phyloP scores from a whole-genome alignment of 805 yeast genomes.

The Debaryomyces castellii region DNA sequence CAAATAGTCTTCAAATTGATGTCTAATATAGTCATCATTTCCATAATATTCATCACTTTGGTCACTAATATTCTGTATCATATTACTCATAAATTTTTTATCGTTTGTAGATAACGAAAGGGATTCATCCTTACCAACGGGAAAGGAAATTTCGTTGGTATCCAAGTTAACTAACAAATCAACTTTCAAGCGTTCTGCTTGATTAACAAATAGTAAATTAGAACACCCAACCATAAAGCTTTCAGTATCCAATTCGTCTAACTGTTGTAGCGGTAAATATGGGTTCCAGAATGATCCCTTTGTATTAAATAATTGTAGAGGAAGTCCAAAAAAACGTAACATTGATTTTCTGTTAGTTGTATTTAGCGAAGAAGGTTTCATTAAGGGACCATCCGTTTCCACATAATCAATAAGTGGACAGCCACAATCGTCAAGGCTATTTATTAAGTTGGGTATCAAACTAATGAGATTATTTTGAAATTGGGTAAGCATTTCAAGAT shows the following conservation, averaged over 20 bases:
- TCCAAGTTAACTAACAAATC: slow-evolving; percentile 78
- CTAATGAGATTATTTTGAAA: slow-evolving; percentile 82
- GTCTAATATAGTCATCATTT: slow-evolving; percentile 80
- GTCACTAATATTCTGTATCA: slow-evolving; percentile 49
- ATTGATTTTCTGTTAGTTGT: slow-evolving; percentile 79
- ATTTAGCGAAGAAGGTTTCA: slow-evolving; percentile 63
- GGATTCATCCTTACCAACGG: slow-evolving; percentile 34
- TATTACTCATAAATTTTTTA: slow-evolving; percentile 67
- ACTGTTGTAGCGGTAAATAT: slow-evolving; percentile 89
- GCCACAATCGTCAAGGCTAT: slow-evolving; percentile 73
- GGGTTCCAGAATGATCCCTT: slow-evolving; percentile 89
- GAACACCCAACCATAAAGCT: slow-evolving; percentile 85
- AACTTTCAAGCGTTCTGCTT: slow-evolving; percentile 52
- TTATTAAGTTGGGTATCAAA: slow-evolving; percentile 75
- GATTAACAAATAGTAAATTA: slow-evolving; percentile 74
- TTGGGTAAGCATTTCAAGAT: slow-evolving; percentile 77
- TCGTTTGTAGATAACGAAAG: slow-evolving; percentile 48
- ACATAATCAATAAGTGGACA: slow-evolving; percentile 64
- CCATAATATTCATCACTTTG: slow-evolving; percentile 33
- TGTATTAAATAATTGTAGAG: slow-evolving; percentile 77
- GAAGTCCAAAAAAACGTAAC: slow-evolving; percentile 80
- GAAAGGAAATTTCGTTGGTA: slow-evolving; percentile 47
- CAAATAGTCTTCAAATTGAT: slow-evolving; percentile 87
- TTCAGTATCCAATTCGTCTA: slow-evolving; percentile 67
- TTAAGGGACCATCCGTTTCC: slow-evolving; percentile 49